Conservation (phyloP, 148 eudicot species). For the Simmondsia chinensis region DNA sequence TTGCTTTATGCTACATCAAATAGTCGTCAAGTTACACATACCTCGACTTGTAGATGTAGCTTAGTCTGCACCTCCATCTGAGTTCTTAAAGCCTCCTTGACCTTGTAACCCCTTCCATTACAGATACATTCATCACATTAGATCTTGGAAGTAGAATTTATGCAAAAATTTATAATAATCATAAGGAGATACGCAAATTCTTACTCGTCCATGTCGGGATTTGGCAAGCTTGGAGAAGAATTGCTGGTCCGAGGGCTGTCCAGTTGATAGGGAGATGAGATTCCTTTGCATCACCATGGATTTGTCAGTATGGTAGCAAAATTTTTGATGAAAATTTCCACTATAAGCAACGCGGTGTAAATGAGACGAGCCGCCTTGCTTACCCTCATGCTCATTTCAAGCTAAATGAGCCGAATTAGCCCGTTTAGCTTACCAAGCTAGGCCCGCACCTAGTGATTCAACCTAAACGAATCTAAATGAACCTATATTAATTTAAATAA, state of each 20-base stretch:
- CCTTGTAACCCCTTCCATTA: conserved; percentile 53
- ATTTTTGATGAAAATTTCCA: neutral
- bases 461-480: too few species aligned
- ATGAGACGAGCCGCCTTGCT: too few species aligned
- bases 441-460: too few species aligned
- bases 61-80: conserved; percentile 87
- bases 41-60: conserved; percentile 78
- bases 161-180: too few species aligned
- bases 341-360: too few species aligned
- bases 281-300: conserved; percentile 22
- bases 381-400: too few species aligned
- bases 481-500: too few species aligned
- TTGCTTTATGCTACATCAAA: too few species aligned
- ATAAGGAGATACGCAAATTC: conserved; percentile 10
- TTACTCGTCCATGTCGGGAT: conserved; percentile 71
- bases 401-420: too few species aligned
- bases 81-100: conserved; percentile 74
- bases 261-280: conserved; percentile 40
- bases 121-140: conserved; percentile 5
- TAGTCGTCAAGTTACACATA: conserved; percentile 17
- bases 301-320: conserved; percentile 5
- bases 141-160: neutral
- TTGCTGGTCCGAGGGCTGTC: conserved; percentile 55
- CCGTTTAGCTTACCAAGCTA: too few species aligned
- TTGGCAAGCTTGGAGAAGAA: conserved; percentile 58